Conservation (phyloP, 2,329 filamentous ascomycete genomes). For the Rutstroemia sp. region DNA sequence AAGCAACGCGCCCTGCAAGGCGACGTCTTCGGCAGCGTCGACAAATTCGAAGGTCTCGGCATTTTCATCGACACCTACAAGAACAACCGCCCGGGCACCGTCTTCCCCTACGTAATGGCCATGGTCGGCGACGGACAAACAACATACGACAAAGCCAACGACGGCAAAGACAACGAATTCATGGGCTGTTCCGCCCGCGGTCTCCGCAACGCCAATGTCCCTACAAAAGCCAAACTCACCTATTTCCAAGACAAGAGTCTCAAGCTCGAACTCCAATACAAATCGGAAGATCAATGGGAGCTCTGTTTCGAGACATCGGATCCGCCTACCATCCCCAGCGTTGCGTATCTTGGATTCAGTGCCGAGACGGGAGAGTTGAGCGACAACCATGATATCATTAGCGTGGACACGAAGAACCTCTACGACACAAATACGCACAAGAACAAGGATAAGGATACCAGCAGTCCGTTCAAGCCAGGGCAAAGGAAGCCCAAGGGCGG, state of each 20-base stretch:
- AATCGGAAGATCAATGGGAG: conserved; percentile 79
- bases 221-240: conserved; percentile 81
- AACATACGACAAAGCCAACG: conserved; percentile 83
- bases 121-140: conserved; percentile 93
- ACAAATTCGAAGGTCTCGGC: conserved; percentile 88
- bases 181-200: conserved; percentile 93
- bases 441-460: conserved; percentile 2
- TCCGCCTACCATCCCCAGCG: conserved; percentile 69
- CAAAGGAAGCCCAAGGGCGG: background rate
- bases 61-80: conserved; percentile 98
- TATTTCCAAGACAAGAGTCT: conserved; percentile 96
- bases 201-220: conserved; percentile 69
- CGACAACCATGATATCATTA: conserved; percentile 97
- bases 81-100: conserved; percentile 92
- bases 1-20: conserved; percentile 79
- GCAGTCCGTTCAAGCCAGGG: background rate
- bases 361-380: conserved; percentile 93
- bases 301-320: conserved; percentile 74
- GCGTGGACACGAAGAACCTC: conserved; percentile 77
- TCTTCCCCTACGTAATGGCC: conserved; percentile 97
- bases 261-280: conserved; percentile 90
- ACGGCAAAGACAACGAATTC: conserved; percentile 88
- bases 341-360: conserved; percentile 68
- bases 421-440: conserved; percentile 53
- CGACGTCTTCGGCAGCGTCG: conserved; percentile 78